A percentile compares a stretch with the other conserved stretches of the same genome.
These are phyloP conservation scores for Paramecium primaurelia DNA, from an alignment of 73 alveolate genomes.

Conservation along the genomic window DNA sequence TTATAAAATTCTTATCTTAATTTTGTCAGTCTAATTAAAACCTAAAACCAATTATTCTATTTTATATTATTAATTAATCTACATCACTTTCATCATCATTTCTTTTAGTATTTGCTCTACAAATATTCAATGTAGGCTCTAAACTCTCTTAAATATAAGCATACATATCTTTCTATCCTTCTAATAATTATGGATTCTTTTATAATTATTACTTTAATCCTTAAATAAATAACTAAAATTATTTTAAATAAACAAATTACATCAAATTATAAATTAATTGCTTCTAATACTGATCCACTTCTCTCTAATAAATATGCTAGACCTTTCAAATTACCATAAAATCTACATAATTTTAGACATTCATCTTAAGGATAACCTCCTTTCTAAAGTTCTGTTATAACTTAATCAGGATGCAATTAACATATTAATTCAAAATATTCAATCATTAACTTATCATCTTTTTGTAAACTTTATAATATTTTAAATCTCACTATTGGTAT, in stretches of 20 bases:
- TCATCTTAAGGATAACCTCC: conserved; percentile 54
- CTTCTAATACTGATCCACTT: conserved; percentile 45
- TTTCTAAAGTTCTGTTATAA: conserved; percentile 9
- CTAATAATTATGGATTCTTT: not conserved
- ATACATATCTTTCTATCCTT: not conserved
- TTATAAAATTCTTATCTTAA: conserved; percentile 11
- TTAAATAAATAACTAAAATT: conserved; percentile 4
- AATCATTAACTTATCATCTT: conserved; percentile 46
- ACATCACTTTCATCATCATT: conserved; percentile 49
- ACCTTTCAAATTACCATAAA: conserved; percentile 40
- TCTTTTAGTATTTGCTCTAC: conserved; percentile 43
- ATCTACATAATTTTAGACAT: conserved; percentile 32
- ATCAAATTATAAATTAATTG: conserved; percentile 27
- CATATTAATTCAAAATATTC: conserved; percentile 43
- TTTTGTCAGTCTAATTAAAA: conserved; percentile 25
- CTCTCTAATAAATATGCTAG: conserved; percentile 36
- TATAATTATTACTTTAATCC: not conserved
- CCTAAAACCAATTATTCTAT: conserved; percentile 33
- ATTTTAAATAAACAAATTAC: not conserved
- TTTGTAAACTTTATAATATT: not conserved
- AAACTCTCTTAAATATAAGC: not conserved
- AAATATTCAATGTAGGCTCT: conserved; percentile 1
- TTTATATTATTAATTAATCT: not conserved
- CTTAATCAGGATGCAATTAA: conserved; percentile 40
- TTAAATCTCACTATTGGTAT: conserved; percentile 45